Percentiles rank a stretch among this genome's conserved stretches.
Evolutionary conservation across 768 basidiomycete species (phyloP).

Genomic region (Auricularia auricula-judae): DNA sequence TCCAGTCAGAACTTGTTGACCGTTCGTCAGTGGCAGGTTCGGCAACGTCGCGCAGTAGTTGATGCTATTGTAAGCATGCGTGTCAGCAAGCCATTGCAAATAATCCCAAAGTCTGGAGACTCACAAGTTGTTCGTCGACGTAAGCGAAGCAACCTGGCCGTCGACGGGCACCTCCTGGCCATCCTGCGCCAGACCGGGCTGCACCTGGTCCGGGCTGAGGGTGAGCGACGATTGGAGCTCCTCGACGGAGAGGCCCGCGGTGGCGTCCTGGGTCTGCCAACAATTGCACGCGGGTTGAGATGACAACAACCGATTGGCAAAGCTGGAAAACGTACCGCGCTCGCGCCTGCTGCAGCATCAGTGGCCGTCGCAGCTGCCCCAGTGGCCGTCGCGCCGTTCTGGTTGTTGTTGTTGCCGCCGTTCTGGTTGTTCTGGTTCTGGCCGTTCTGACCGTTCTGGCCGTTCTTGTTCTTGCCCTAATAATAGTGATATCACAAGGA

Average conservation of each 20-base stretch:
- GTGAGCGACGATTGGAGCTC: constrained; percentile 9
- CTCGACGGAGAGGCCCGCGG: background rate
- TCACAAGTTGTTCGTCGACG: constrained; percentile 15
- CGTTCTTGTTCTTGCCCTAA: background rate
- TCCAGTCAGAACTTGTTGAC: background rate
- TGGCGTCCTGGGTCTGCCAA: too few species aligned
- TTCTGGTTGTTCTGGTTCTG: background rate
- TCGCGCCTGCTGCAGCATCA: background rate
- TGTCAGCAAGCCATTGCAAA: too few species aligned
- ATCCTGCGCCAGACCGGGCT: constrained; percentile 33
- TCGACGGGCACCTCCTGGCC: constrained; percentile 34
- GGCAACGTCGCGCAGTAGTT: constrained; percentile 3
- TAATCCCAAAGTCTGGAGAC: background rate
- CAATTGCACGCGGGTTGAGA: background rate
- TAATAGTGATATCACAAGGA: background rate
- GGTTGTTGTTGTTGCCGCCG: background rate
- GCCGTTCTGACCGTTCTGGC: background rate
- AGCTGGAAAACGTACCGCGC: background rate
- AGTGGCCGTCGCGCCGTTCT: background rate
- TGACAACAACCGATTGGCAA: background rate
- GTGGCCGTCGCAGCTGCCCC: background rate
- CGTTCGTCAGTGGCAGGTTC: constrained; percentile 4
- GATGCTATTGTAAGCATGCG: background rate
- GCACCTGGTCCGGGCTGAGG: constrained; percentile 36
- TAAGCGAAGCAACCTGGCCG: constrained; percentile 37